phyloP scores from a whole-genome alignment of 768 basidiomycete species.

The Suillus paluster region DNA sequence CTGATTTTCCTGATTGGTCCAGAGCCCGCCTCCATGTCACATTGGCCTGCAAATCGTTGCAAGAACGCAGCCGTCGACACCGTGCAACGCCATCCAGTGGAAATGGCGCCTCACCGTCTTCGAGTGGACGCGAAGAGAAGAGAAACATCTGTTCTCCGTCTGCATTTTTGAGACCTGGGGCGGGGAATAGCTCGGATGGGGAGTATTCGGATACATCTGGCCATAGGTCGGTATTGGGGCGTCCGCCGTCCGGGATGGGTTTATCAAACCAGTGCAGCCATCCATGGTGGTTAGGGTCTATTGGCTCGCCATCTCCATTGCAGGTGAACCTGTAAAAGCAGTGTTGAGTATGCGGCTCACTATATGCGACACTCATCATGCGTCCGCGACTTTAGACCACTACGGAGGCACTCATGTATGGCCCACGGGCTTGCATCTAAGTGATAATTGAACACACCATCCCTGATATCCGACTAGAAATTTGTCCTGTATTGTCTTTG shows the following conservation, averaged over 20 bases:
- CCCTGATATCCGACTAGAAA: conserved; percentile 88
- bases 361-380: neutral
- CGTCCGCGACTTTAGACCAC: neutral
- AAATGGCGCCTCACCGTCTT: conserved; percentile 68
- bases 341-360: neutral
- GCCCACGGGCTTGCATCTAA: neutral
- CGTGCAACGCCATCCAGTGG: conserved; percentile 79
- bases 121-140: conserved; percentile 79
- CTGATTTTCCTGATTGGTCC: conserved; percentile 64
- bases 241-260: conserved; percentile 72
- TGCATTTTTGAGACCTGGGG: conserved; percentile 63
- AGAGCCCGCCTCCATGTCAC: conserved; percentile 56
- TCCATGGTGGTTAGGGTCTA: conserved; percentile 77
- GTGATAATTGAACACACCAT: conserved; percentile 52
- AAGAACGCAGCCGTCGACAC: conserved; percentile 82
- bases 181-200: conserved; percentile 69
- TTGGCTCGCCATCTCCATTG: conserved; percentile 66
- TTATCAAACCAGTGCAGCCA: conserved; percentile 85
- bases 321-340: conserved; percentile 66
- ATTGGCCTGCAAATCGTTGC: conserved; percentile 76
- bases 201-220: conserved; percentile 76
- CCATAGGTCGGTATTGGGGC: conserved; percentile 78
- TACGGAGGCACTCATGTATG: neutral
- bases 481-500: conserved; percentile 82
- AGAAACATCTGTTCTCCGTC: conserved; percentile 65